A percentile compares a stretch with the other conserved stretches of the same genome.
Evolutionary conservation across 1,139 yeast genomes (phyloP).

Genomic region (Pichia norvegensis): DNA sequence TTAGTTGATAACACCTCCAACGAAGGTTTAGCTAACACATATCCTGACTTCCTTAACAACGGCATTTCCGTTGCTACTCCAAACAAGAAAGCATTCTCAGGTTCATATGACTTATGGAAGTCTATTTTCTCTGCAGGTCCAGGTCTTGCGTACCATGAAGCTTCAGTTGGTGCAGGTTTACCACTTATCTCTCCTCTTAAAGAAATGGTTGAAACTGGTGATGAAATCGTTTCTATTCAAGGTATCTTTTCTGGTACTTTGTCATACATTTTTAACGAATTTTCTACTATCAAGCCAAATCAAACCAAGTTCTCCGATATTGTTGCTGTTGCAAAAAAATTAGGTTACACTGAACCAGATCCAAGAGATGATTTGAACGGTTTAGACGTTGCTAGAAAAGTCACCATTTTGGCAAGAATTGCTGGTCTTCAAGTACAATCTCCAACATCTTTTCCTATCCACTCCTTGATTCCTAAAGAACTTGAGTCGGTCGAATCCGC

Average conservation of each 20-base stretch:
- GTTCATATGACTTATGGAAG: slow-evolving; percentile 68
- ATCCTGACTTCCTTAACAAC: slow-evolving; percentile 62
- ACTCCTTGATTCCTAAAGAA: slow-evolving; percentile 81
- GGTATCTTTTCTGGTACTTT: slow-evolving; percentile 96
- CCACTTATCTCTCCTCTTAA: slow-evolving; percentile 85
- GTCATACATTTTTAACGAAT: slow-evolving; percentile 93
- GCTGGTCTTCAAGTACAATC: slow-evolving; percentile 80
- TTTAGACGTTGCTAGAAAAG: slow-evolving; percentile 95
- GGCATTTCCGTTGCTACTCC: slow-evolving; percentile 97
- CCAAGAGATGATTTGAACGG: slow-evolving; percentile 99
- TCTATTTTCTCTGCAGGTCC: slow-evolving; percentile 52
- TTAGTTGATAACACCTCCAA: slow-evolving; percentile 92
- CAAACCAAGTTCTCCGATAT: slow-evolving; percentile 78
- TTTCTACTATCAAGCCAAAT: slow-evolving; percentile 59
- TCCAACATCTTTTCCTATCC: slow-evolving; percentile 95
- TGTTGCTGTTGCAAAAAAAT: slow-evolving; percentile 75
- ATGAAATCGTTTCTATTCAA: slow-evolving; percentile 80
- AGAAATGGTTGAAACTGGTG: slow-evolving; percentile 87
- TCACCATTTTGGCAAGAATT: slow-evolving; percentile 87
- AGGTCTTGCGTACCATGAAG: slow-evolving; percentile 88
- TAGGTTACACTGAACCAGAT: slow-evolving; percentile 98
- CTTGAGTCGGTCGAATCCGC: slow-evolving; percentile 68
- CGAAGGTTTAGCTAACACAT: slow-evolving; percentile 63
- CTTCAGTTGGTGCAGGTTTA: slow-evolving; percentile 98
- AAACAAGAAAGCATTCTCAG: slow-evolving; percentile 95